Conservation (phyloP, 1,284 basidiomycete genomes). For the Puccinia horiana region DNA sequence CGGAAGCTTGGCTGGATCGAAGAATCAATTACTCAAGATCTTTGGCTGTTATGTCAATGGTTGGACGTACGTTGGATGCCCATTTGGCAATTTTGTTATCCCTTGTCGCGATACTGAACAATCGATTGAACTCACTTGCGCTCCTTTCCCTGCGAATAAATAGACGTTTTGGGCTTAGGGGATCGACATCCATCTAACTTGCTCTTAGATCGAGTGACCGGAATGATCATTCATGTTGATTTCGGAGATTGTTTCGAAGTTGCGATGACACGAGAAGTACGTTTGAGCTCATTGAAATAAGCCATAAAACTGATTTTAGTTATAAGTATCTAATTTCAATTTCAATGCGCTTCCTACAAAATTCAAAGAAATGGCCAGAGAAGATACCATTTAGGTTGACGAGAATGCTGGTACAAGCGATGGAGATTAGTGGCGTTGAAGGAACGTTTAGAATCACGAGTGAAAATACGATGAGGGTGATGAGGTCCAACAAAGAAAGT, state of each 20-base stretch:
- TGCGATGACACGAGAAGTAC: constrained; percentile 59
- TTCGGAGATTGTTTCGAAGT: constrained; percentile 67
- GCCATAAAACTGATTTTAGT: not conserved
- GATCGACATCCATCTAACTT: constrained; percentile 97
- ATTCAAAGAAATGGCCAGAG: constrained; percentile 95
- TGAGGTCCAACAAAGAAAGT: constrained; percentile 95
- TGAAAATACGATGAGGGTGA: constrained; percentile 94
- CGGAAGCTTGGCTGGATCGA: constrained; percentile 96
- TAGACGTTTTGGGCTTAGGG: constrained; percentile 95
- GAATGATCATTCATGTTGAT: constrained; percentile 96
- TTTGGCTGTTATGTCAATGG: constrained; percentile 93
- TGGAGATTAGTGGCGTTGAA: constrained; percentile 95
- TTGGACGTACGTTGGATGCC: constrained; percentile 45
- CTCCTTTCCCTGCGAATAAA: constrained; percentile 61
- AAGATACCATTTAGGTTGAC: constrained; percentile 98
- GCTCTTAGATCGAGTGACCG: constrained; percentile 85
- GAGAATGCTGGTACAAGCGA: constrained; percentile 96
- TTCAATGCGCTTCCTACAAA: constrained; percentile 72
- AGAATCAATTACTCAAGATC: constrained; percentile 95
- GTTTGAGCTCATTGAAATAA: constrained; percentile 13
- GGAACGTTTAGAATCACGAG: constrained; percentile 95
- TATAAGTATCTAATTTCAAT: not conserved
- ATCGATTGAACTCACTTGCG: not conserved
- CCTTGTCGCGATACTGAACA: constrained; percentile 10
- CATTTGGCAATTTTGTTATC: not conserved